A percentile compares a stretch with the other conserved stretches of the same genome.
Conservation (phyloP, 129 eudicot genomes). For the Saussurea involucrata region DNA sequence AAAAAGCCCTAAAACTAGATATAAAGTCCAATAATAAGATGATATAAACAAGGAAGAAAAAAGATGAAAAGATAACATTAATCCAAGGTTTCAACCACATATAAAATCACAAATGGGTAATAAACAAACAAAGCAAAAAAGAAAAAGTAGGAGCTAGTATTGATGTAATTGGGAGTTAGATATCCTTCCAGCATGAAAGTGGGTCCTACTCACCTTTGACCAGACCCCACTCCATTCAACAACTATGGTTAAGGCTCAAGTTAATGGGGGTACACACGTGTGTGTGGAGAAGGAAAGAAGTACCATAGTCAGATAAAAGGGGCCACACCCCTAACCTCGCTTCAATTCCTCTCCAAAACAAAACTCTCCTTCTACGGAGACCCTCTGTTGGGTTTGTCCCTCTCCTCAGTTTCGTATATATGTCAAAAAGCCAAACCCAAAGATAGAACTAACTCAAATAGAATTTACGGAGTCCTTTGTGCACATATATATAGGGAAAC, state of each 20-base stretch:
- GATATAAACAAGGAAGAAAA: background rate
- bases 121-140: slow-evolving; percentile 17
- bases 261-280: slow-evolving; percentile 62
- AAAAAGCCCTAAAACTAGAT: too few species aligned
- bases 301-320: slow-evolving; percentile 40
- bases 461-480: slow-evolving; percentile 26
- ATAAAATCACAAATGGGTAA: background rate
- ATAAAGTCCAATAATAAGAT: background rate
- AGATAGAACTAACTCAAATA: slow-evolving; percentile 23
- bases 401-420: slow-evolving; percentile 11
- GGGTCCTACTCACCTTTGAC: slow-evolving; percentile 51
- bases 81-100: slow-evolving; percentile 5
- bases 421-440: slow-evolving; percentile 14
- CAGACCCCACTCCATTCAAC: slow-evolving; percentile 32
- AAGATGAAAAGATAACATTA: background rate
- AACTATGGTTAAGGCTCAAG: slow-evolving; percentile 50
- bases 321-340: slow-evolving; percentile 27
- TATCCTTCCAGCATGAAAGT: slow-evolving; percentile 30
- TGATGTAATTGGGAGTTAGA: slow-evolving; percentile 53
- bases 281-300: slow-evolving; percentile 54
- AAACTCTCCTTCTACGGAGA: slow-evolving; percentile 20
- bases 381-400: slow-evolving; percentile 19
- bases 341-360: slow-evolving; percentile 38
- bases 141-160: slow-evolving; percentile 15
- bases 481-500: background rate